phyloP scores from a whole-genome alignment of 164 flowering plant species.

The Umbilicus rupestris region DNA sequence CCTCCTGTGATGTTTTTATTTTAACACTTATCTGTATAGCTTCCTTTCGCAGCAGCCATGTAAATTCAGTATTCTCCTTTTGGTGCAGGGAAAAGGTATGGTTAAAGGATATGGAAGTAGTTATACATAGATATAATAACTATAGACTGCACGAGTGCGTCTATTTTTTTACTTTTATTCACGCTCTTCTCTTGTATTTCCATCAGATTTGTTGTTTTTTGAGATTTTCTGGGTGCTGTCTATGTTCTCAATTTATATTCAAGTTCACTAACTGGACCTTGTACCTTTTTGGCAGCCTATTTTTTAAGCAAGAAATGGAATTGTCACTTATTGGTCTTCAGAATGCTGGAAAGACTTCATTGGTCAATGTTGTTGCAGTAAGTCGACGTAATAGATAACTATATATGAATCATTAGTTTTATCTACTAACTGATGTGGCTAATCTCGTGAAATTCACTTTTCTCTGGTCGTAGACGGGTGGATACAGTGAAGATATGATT shows the following conservation, averaged over 20 bases:
- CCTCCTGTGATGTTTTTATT: not conserved
- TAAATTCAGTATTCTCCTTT: no score
- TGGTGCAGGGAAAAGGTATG: no score
- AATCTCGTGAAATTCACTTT: not conserved
- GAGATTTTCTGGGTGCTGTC: not conserved
- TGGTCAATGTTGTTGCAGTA: conserved; percentile 91
- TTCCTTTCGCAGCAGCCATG: no score
- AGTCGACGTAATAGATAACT: conserved; percentile 17
- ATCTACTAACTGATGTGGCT: not conserved
- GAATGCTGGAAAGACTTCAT: conserved; percentile 95
- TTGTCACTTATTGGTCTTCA: conserved; percentile 90
- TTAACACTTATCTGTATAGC: not conserved
- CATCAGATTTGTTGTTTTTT: not conserved
- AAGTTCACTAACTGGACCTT: not conserved
- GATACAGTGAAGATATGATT: conserved; percentile 97
- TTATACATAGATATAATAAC: no score
- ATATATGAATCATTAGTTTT: not conserved
- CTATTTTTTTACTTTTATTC: no score
- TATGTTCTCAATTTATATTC: not conserved
- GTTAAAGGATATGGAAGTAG: no score
- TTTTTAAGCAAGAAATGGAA: conserved; percentile 98
- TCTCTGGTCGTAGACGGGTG: conserved; percentile 58
- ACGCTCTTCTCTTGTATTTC: not conserved
- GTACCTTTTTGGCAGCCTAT: conserved; percentile 49
- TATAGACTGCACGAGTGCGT: no score